These are phyloP conservation scores for Chlamydomonas sphaeroides DNA, from an alignment of 139 green algal species.

Conservation along the genomic window DNA sequence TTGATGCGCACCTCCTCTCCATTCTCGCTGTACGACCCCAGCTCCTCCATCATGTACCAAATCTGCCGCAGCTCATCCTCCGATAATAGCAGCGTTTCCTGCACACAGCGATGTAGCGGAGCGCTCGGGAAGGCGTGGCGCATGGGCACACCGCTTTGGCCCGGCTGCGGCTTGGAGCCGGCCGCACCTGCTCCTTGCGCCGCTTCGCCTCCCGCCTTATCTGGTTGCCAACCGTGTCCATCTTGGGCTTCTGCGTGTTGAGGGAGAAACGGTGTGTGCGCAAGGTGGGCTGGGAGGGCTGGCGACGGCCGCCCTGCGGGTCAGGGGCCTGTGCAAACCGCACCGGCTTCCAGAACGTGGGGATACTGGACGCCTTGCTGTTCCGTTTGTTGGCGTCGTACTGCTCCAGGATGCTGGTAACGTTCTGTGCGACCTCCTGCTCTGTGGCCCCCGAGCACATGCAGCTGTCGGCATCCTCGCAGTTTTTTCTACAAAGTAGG, in stretches of 20 bases:
- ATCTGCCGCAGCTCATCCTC: conserved; percentile 48
- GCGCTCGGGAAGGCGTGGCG: too few species aligned
- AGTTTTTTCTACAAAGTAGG: neutral
- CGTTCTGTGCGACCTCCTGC: conserved; percentile 13
- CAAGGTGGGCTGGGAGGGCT: neutral
- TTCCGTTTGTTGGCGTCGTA: conserved; percentile 6
- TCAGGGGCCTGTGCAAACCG: neutral
- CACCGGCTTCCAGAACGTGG: conserved; percentile 52
- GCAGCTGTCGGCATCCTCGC: neutral
- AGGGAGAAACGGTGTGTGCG: neutral
- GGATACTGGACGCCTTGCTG: conserved; percentile 9
- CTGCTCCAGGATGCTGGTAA: conserved; percentile 24
- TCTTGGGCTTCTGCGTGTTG: conserved; percentile 43
- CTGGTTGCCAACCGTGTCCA: conserved; percentile 7
- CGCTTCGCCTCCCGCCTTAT: conserved; percentile 43
- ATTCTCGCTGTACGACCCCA: conserved; percentile 3
- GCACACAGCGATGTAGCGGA: neutral
- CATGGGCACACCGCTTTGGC: neutral
- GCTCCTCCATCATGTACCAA: conserved; percentile 53
- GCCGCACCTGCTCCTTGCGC: conserved; percentile 51
- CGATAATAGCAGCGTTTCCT: conserved; percentile 44
- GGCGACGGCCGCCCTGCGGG: too few species aligned
- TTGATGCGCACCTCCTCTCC: conserved; percentile 63
- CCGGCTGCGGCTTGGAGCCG: neutral
- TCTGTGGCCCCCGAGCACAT: neutral